phyloP scores from a whole-genome alignment of 768 basidiomycete species.

The Boletus rubropictus region DNA sequence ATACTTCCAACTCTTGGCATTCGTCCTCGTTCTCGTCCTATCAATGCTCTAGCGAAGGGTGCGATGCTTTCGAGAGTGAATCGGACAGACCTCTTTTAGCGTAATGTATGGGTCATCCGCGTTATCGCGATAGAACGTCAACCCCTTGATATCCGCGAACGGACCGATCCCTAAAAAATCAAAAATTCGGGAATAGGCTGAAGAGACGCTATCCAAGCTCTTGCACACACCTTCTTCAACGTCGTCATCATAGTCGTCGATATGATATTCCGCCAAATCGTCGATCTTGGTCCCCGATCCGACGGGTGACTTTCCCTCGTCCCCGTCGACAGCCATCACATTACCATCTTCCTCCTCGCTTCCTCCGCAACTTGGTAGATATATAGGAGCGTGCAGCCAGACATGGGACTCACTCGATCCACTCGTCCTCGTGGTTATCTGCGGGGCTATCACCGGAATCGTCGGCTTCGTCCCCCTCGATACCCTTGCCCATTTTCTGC shows the following conservation, averaged over 20 bases:
- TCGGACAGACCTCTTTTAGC: constrained; percentile 73
- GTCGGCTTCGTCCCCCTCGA: constrained; percentile 61
- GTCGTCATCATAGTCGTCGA: constrained; percentile 92
- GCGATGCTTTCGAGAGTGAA: not conserved
- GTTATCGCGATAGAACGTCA: constrained; percentile 87
- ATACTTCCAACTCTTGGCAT: constrained; percentile 81
- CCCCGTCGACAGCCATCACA: constrained; percentile 56
- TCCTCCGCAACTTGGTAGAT: constrained; percentile 19
- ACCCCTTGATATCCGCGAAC: constrained; percentile 93
- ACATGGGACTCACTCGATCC: constrained; percentile 78
- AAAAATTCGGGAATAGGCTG: not conserved
- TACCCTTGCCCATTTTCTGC: constrained; percentile 61
- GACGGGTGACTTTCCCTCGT: constrained; percentile 11
- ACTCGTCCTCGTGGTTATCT: constrained; percentile 50
- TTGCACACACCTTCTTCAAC: constrained; percentile 31
- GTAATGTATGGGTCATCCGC: constrained; percentile 97
- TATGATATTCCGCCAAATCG: constrained; percentile 80
- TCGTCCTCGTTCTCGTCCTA: constrained; percentile 55
- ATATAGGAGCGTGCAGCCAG: constrained; percentile 5
- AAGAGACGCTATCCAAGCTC: not conserved
- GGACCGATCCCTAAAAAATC: constrained; percentile 53
- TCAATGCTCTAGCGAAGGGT: not conserved
- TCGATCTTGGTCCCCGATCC: constrained; percentile 39
- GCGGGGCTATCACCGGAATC: constrained; percentile 39
- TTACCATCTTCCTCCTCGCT: constrained; percentile 47